A percentile compares a stretch with the other conserved stretches of the same genome.
phyloP scores from a whole-genome alignment of 2,329 filamentous ascomycete genomes.

The Pseudocercospora crystallina region DNA sequence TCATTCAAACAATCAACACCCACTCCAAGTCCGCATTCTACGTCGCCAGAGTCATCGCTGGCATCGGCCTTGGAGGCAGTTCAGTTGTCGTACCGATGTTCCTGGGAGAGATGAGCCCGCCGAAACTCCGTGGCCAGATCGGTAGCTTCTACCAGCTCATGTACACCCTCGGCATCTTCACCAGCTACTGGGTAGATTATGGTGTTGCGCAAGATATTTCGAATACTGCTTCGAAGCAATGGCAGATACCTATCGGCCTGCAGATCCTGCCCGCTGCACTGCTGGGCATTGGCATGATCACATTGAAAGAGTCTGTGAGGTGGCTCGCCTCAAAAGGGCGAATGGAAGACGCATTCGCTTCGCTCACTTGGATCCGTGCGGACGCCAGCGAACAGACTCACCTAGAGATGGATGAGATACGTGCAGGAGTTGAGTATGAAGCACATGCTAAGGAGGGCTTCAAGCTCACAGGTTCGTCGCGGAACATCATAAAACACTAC shows the following conservation, averaged over 20 bases:
- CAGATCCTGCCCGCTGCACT: conserved; percentile 51
- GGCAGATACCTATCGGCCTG: conserved; percentile 66
- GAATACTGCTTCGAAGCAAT: conserved; percentile 98
- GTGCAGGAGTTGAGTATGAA: conserved; percentile 48
- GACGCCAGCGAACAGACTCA: conserved; percentile 37
- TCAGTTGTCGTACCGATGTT: conserved; percentile 46
- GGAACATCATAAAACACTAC: too few relatives aligned
- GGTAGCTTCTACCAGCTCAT: conserved; percentile 55
- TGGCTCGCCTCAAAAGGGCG: conserved; percentile 53
- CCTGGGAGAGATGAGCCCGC: conserved; percentile 43
- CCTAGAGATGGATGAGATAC: conserved; percentile 54
- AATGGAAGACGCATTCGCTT: conserved; percentile 48
- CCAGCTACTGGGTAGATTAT: conserved; percentile 55
- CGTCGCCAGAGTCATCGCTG: conserved; percentile 47
- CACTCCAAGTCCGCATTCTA: conserved; percentile 47
- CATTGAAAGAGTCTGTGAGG: conserved; percentile 50
- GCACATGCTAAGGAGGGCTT: conserved; percentile 38
- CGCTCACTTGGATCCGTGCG: conserved; percentile 54
- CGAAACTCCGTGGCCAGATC: conserved; percentile 48
- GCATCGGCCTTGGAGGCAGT: conserved; percentile 51
- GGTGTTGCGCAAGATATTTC: conserved; percentile 64
- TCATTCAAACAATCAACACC: conserved; percentile 49
- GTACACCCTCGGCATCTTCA: conserved; percentile 51
- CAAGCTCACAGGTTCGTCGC: conserved; percentile 6
- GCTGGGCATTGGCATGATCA: conserved; percentile 51